Evolutionary conservation across 2,329 filamentous ascomycete species (phyloP).

Genomic region (Diplodia mutila): DNA sequence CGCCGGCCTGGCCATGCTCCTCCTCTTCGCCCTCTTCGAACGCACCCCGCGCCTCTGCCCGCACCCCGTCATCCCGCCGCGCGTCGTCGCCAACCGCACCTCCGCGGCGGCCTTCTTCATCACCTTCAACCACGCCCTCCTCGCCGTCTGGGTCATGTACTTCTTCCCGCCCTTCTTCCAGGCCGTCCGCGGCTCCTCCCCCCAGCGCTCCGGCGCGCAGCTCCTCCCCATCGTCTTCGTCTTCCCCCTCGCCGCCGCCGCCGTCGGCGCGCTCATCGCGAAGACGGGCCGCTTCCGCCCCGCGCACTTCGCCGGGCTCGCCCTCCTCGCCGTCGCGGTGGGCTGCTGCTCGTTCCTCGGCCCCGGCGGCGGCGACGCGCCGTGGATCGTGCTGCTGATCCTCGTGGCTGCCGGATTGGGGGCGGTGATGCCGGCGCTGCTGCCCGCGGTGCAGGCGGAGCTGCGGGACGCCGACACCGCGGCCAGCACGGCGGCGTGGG

Average conservation of each 20-base stretch:
- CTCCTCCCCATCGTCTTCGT: conserved; percentile 40
- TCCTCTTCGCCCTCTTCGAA: conserved; percentile 37
- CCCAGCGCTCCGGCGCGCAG: conserved; percentile 46
- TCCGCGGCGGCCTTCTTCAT: conserved; percentile 31
- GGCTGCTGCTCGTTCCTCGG: conserved; percentile 31
- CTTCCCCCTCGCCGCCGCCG: conserved; percentile 33
- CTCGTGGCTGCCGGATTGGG: conserved; percentile 35
- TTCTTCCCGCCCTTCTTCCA: conserved; percentile 50
- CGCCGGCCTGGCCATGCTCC: conserved; percentile 42
- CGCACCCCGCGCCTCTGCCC: conserved; percentile 41
- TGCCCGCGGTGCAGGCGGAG: conserved; percentile 37
- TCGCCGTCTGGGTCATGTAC: conserved; percentile 38
- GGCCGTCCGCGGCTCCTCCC: conserved; percentile 40
- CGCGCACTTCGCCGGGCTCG: conserved; percentile 32
- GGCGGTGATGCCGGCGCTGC: conserved; percentile 35
- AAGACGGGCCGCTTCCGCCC: conserved; percentile 33
- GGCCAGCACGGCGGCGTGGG: conserved; percentile 35
- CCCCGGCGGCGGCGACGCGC: conserved; percentile 18
- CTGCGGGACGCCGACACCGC: conserved; percentile 33
- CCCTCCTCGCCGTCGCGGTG: conserved; percentile 31
- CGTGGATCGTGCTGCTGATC: conserved; percentile 35
- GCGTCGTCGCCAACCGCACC: conserved; percentile 36
- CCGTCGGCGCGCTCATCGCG: conserved; percentile 36
- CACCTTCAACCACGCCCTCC: conserved; percentile 43
- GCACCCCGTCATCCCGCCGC: conserved; percentile 43